phyloP scores from a whole-genome alignment of 2,329 filamentous ascomycete genomes.

The Rutstroemia sydowiana region DNA sequence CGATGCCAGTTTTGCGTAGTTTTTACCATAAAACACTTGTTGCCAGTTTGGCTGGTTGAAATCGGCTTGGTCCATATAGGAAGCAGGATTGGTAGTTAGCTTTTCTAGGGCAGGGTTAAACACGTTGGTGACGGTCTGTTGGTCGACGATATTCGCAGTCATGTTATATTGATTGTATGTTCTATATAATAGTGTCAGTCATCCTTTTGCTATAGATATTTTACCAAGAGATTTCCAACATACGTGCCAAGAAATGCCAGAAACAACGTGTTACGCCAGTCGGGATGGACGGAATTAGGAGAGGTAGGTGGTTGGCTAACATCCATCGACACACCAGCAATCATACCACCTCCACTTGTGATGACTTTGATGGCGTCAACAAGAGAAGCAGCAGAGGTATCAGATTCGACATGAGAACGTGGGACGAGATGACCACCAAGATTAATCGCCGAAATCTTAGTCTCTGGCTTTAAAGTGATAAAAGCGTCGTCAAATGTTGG shows the following conservation, averaged over 20 bases:
- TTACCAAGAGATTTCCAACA: background rate
- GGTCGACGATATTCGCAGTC: background rate
- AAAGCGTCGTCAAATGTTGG: slow-evolving; percentile 7
- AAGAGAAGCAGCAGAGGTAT: background rate
- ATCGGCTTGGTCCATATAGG: slow-evolving; percentile 44
- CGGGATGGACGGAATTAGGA: slow-evolving; percentile 3
- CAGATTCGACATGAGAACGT: slow-evolving; percentile 2
- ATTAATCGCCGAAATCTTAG: slow-evolving; percentile 4
- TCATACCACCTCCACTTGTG: background rate
- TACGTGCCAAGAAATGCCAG: slow-evolving; percentile 10
- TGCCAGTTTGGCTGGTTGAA: slow-evolving; percentile 37
- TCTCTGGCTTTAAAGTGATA: background rate
- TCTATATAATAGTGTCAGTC: background rate
- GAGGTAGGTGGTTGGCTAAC: background rate
- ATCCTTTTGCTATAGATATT: background rate
- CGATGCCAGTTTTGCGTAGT: slow-evolving; percentile 34
- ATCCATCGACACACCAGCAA: slow-evolving; percentile 9
- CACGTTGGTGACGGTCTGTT: background rate
- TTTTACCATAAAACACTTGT: slow-evolving; percentile 35
- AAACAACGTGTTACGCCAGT: slow-evolving; percentile 7
- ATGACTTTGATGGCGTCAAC: slow-evolving; percentile 3
- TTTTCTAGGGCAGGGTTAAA: background rate
- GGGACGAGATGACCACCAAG: slow-evolving; percentile 9
- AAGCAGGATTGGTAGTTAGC: background rate
- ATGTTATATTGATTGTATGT: background rate